Evolutionary conservation across 345 rosid genomes (phyloP).

Genomic region (Camelina hispida): DNA sequence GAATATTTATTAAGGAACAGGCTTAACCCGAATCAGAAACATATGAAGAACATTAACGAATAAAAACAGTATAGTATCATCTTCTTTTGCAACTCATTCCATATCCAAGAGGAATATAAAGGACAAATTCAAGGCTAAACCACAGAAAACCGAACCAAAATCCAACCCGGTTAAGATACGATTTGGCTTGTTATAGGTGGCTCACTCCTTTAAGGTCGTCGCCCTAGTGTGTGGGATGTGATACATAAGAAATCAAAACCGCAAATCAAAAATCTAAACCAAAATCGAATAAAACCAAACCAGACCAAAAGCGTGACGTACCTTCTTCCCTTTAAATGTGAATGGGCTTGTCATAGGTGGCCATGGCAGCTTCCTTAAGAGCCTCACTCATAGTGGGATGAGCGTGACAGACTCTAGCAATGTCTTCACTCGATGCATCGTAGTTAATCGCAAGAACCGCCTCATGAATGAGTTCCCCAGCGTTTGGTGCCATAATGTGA

Average conservation of each 20-base stretch:
- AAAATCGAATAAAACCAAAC: conserved; percentile 1
- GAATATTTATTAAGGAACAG: conserved; percentile 34
- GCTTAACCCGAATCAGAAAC: conserved; percentile 37
- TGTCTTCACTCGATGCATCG: conserved; percentile 84
- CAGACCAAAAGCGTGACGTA: conserved; percentile 22
- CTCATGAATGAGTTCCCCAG: conserved; percentile 91
- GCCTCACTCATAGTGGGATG: conserved; percentile 94
- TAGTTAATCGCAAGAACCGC: conserved; percentile 76
- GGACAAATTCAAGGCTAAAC: conserved; percentile 35
- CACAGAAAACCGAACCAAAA: conserved; percentile 34
- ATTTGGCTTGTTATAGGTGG: conserved; percentile 29
- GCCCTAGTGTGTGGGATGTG: conserved; percentile 10
- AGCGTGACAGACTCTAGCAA: conserved; percentile 84
- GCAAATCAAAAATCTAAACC: neutral
- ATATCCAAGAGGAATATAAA: conserved; percentile 6
- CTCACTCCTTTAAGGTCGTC: conserved; percentile 27
- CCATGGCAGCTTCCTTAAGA: conserved; percentile 93
- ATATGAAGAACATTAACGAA: conserved; percentile 38
- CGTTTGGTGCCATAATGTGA: conserved; percentile 84
- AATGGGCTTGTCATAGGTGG: conserved; percentile 84
- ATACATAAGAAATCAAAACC: conserved; percentile 1
- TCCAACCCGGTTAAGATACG: conserved; percentile 29
- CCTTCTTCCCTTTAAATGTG: conserved; percentile 56
- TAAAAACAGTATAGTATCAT: conserved; percentile 2
- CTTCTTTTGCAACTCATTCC: conserved; percentile 18